phyloP scores from a whole-genome alignment of 2,329 filamentous ascomycete species.

The Arthrobotrys sphaeroides region DNA sequence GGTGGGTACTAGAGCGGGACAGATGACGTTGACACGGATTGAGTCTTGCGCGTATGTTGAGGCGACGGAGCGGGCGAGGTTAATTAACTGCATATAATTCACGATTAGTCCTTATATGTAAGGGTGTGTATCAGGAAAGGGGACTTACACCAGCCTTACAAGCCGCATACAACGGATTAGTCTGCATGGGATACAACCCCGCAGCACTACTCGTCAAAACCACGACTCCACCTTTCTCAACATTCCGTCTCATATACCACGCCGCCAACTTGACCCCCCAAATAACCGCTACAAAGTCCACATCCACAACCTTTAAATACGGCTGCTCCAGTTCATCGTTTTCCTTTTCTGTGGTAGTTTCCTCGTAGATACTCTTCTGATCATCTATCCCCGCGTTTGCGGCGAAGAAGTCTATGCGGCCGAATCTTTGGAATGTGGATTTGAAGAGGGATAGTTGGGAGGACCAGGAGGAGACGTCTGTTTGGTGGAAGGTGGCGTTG shows the following conservation, averaged over 20 bases:
- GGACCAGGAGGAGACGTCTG: slow-evolving; percentile 62
- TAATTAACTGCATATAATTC: slow-evolving; percentile 55
- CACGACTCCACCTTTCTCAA: slow-evolving; percentile 60
- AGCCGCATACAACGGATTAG: slow-evolving; percentile 52
- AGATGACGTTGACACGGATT: slow-evolving; percentile 61
- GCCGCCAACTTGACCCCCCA: slow-evolving; percentile 63
- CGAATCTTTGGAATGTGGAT: slow-evolving; percentile 61
- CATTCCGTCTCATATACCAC: slow-evolving; percentile 62
- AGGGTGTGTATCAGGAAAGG: slow-evolving; percentile 54
- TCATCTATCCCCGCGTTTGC: slow-evolving; percentile 64
- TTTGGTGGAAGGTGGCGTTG: slow-evolving; percentile 49
- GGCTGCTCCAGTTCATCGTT: slow-evolving; percentile 61
- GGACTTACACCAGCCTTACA: slow-evolving; percentile 45
- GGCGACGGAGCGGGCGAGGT: slow-evolving; percentile 59
- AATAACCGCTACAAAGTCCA: slow-evolving; percentile 62
- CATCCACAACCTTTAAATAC: slow-evolving; percentile 61
- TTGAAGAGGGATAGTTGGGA: slow-evolving; percentile 62
- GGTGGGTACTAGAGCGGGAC: slow-evolving; percentile 60
- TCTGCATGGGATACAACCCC: slow-evolving; percentile 59
- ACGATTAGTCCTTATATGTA: slow-evolving; percentile 55
- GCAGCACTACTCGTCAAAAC: slow-evolving; percentile 61
- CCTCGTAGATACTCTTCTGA: slow-evolving; percentile 60
- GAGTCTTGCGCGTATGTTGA: slow-evolving; percentile 58
- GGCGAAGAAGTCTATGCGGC: slow-evolving; percentile 62
- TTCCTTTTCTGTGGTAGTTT: slow-evolving; percentile 57